Evolutionary conservation across 352 stramenopile genomes (phyloP), one percentile per base, ranked within the genome.

Genomic region (Aphanomyces astaci): DNA sequence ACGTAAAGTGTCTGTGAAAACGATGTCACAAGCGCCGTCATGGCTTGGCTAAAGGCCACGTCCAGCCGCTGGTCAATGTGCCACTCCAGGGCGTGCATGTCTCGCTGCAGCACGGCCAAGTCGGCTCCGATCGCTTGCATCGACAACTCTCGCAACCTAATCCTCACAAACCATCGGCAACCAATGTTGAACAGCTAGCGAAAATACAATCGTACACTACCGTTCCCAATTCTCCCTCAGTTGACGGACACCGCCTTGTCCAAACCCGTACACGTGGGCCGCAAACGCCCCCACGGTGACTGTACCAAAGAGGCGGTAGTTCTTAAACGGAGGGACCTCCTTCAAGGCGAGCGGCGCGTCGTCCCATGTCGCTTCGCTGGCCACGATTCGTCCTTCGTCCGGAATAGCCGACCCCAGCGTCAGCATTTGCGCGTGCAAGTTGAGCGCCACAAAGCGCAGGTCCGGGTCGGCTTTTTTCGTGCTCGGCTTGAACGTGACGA

Each of bases 1-100:
- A 90, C 78, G 57, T 88, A 94, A 11, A 92, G 71, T 5, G 86
- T 90, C 75, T 93, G 84, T 76, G 92, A 84, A 49, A 94, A 92
- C 54, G 83, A 92, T 19, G 86, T 92, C 45, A 90, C 86, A 24
- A 94, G 75, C 7, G 86, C 81, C 52, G 81, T 90, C 77, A 94
- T 84, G 1, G 84, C 73, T 66, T 94, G 84, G 46, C 76, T 90
- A 60, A 93, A 92, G n/a, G 81, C 79, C 11, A 94, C 82, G 49
- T 94, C 86, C 4, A 94, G 75, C 9, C 86, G 83, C 25, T 85
- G 81, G 65, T 94, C 86, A 22, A 92, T 79, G 60, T 90, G 80
- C 86, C 86, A 94, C 64, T 89, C 86, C 30, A 94, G 75, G 65
- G 90, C 81, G 40, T 92, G 78, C 69, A 87, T 89, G 66, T 90